Base-by-base conservation (phyloP, 2,329 filamentous ascomycete species). In the Alternaria hordeiaustralica region DNA sequence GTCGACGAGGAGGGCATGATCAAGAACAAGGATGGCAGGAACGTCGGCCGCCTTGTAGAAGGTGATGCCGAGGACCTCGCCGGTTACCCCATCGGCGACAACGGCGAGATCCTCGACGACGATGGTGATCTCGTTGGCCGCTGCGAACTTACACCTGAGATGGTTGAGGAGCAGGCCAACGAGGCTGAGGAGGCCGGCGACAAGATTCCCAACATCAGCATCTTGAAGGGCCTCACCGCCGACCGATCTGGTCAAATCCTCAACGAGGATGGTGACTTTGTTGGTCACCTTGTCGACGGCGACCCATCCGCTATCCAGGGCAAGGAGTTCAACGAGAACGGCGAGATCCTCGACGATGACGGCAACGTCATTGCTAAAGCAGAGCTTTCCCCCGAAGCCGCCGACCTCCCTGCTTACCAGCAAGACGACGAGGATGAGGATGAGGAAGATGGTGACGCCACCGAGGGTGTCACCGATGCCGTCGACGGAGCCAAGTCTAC, bases 31-130 rank as follows among this genome's bases (percentile, higher is more conserved):
- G 82, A 85, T 30, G 84, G 84, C 69, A 84, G 85, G 55, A 71
- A 79, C 4, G 75, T 86, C 57, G 84, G 83, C 58, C 80, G 80
- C 54, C 82, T 86, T 45, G 82, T 82, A 28, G 84, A 86, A 71
- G 84, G 84, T 62, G 84, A 86, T 60, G 84, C 84, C 21, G 84
- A 86, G 72, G 84, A 85, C 64, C 83, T 86, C 49, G 81, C 78
- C 54, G 84, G 84, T 36, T 86, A 86, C 72, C 79, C 78, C 15
- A 85, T 86, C 61, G 84, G 85, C 60, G 82, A 86, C 41, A 80
- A 86, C 13, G 86, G 86, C 61, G 84, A 87, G 69, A 87, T 87
- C 28, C 81, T 87, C 23, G 84, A 87, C 61, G 84, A 87, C 45
- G 83, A 86, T 64, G 86, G 85, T 23, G 83, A 86, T 66, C 82